phyloP scores from a whole-genome alignment of 768 basidiomycete genomes.

The Dentipellis fragilis region DNA sequence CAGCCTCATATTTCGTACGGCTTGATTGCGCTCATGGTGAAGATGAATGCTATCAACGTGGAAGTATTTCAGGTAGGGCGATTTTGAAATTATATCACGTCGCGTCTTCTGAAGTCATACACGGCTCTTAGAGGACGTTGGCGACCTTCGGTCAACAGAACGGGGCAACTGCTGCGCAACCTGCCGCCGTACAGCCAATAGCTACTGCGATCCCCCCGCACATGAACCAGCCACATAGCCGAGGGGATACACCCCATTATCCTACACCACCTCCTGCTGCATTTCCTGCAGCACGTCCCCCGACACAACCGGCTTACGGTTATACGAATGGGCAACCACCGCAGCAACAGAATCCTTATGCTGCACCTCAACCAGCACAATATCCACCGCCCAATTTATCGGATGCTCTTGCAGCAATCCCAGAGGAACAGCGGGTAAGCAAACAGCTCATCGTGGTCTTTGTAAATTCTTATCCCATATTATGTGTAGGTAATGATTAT shows the following conservation, averaged over 20 bases:
- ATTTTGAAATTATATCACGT: no score
- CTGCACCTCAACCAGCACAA: constrained; percentile 3
- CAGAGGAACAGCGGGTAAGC: constrained; percentile 59
- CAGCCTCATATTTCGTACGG: constrained; percentile 74
- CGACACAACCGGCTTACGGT: constrained; percentile 6
- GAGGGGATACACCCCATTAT: not conserved
- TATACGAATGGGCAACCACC: constrained; percentile 1
- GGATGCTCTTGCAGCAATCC: constrained; percentile 47
- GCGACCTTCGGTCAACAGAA: not conserved
- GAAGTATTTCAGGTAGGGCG: constrained; percentile 61
- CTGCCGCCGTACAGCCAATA: not conserved
- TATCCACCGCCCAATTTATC: constrained; percentile 23
- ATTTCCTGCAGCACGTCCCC: not conserved
- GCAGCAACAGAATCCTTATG: constrained; percentile 1
- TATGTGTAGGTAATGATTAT: constrained; percentile 54
- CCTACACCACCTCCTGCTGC: not conserved
- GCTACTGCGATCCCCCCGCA: not conserved
- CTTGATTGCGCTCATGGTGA: constrained; percentile 68
- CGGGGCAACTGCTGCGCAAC: not conserved
- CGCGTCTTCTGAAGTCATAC: no score
- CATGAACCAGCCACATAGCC: not conserved
- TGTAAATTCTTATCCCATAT: constrained; percentile 5
- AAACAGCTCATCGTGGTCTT: not conserved
- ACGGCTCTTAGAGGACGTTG: not conserved
- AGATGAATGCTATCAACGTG: constrained; percentile 62